Conservation (phyloP, 2,329 filamentous ascomycete genomes). For the Graphiopsis chlorocephala region DNA sequence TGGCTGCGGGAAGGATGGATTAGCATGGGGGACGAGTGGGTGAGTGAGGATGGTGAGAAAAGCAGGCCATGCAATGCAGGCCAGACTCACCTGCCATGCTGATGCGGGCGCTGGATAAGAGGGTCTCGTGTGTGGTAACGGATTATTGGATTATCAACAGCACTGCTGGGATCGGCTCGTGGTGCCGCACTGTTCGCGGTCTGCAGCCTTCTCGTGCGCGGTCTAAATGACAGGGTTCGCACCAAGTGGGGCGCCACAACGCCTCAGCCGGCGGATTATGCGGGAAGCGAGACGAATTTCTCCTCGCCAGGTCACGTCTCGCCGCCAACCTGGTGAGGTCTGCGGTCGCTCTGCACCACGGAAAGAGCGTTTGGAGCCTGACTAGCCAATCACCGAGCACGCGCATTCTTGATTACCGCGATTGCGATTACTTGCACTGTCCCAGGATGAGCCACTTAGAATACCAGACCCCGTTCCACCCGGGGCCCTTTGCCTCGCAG, state of each 20-base stretch:
- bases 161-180: background rate
- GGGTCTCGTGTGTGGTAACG: background rate
- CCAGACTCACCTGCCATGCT: slow-evolving; percentile 20
- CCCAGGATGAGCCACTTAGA: slow-evolving; percentile 19
- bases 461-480: slow-evolving; percentile 18
- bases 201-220: background rate
- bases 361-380: slow-evolving; percentile 13
- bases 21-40: slow-evolving; percentile 6
- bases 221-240: background rate
- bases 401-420: slow-evolving; percentile 14
- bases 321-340: background rate
- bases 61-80: background rate
- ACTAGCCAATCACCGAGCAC: slow-evolving; percentile 16
- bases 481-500: slow-evolving; percentile 23
- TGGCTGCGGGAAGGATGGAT: slow-evolving; percentile 16
- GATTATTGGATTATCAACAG: background rate
- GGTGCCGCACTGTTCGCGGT: background rate
- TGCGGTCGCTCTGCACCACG: slow-evolving; percentile 7
- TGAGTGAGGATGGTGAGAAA: background rate
- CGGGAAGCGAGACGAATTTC: slow-evolving; percentile 1
- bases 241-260: slow-evolving; percentile 1
- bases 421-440: background rate
- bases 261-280: background rate
- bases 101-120: background rate
- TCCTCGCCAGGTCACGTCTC: background rate